Percentiles rank a stretch among this genome's conserved stretches.
Conservation (phyloP, 163 green algal species). For the Scenedesmus sp. region DNA sequence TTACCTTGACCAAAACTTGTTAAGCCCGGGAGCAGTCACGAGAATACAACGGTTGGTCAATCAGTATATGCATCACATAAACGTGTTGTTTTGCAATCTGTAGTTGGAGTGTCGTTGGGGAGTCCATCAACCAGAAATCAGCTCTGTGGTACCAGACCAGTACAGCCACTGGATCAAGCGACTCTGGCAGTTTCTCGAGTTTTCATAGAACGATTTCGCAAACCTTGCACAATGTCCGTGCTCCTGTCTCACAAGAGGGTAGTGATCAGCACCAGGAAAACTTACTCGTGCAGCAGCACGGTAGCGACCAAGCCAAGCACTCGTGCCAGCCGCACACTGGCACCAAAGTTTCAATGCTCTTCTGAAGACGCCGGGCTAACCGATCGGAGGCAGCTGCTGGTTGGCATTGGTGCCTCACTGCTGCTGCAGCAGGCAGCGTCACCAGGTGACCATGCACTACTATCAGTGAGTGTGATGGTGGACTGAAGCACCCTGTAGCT, state of each 20-base stretch:
- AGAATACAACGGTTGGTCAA: no score
- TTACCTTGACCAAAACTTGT: no score
- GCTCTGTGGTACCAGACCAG: no score
- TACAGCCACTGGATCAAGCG: not conserved
- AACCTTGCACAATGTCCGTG: not conserved
- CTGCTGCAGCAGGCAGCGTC: conserved; percentile 8
- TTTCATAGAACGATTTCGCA: not conserved
- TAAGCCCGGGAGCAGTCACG: no score
- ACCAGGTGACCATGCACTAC: not conserved
- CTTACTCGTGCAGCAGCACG: not conserved
- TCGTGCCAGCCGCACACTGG: not conserved
- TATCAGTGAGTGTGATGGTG: no score
- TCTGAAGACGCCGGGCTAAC: not conserved
- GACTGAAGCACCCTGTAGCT: no score
- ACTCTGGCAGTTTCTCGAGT: not conserved
- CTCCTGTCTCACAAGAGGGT: not conserved
- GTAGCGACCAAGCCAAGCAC: not conserved
- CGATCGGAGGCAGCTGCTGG: not conserved
- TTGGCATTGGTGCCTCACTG: not conserved
- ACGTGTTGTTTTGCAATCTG: no score
- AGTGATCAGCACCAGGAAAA: not conserved
- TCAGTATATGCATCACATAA: no score
- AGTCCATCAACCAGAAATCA: no score
- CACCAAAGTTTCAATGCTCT: not conserved
- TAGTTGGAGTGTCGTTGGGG: no score